Evolutionary conservation across 768 basidiomycete genomes (phyloP).

Genomic region (Polyporus arcularius): DNA sequence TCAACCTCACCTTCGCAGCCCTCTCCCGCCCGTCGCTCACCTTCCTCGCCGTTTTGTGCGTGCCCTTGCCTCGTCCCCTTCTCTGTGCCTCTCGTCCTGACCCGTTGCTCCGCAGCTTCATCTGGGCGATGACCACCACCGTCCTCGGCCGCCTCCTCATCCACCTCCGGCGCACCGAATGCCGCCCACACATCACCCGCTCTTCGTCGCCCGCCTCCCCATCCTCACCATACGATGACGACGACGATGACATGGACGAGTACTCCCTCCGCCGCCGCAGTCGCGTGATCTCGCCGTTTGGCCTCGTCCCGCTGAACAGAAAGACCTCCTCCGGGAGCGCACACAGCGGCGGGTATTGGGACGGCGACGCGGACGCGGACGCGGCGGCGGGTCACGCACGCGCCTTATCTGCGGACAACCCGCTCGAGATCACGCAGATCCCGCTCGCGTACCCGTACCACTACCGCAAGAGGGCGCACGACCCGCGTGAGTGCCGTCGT

Average conservation of each 20-base stretch:
- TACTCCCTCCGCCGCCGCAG: not conserved
- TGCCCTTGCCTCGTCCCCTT: not conserved
- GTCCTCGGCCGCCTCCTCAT: constrained; percentile 37
- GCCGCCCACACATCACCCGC: not conserved
- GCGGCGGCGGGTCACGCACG: not conserved
- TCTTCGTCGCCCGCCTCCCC: not conserved
- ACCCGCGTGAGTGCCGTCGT: constrained; percentile 11
- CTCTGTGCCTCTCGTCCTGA: not conserved
- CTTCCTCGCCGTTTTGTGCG: constrained; percentile 33
- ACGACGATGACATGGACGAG: not conserved
- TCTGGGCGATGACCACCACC: constrained; percentile 37
- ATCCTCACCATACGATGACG: not conserved
- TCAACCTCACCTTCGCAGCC: constrained; percentile 31
- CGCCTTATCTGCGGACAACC: not conserved
- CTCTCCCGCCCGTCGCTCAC: constrained; percentile 25
- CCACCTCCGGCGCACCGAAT: constrained; percentile 33
- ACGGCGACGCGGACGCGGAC: not conserved
- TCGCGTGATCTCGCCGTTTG: constrained; percentile 13
- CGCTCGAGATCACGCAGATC: not conserved
- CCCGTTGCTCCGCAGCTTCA: constrained; percentile 25
- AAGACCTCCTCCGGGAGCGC: constrained; percentile 1
- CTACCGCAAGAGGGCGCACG: constrained; percentile 11
- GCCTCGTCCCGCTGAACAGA: constrained; percentile 11
- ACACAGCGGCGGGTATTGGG: not conserved
- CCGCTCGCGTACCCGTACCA: constrained; percentile 3